Percentiles rank a stretch among this genome's conserved stretches.
phyloP scores from a whole-genome alignment of 2,329 filamentous ascomycete species.

The Celoporthe dispersa region DNA sequence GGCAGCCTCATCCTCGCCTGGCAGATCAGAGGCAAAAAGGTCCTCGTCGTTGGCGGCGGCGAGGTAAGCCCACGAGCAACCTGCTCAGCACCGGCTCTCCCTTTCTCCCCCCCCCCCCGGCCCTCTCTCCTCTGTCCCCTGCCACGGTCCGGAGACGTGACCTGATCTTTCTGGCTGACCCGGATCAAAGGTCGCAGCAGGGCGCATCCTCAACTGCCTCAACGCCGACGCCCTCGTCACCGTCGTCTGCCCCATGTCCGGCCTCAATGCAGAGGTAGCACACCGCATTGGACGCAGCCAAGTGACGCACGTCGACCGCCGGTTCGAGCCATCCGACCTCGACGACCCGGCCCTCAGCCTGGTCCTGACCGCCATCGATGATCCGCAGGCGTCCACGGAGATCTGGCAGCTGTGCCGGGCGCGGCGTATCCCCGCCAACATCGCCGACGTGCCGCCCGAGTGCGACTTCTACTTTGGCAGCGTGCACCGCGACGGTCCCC shows the following conservation, averaged over 20 bases:
- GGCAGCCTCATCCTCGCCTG: conserved; percentile 94
- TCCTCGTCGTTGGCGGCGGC: conserved; percentile 93
- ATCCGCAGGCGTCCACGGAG: conserved; percentile 83
- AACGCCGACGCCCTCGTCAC: conserved; percentile 93
- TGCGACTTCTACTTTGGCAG: conserved; percentile 99
- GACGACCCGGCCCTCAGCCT: conserved; percentile 83
- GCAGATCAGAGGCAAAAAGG: conserved; percentile 87
- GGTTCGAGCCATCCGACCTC: conserved; percentile 86
- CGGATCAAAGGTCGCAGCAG: conserved; percentile 79
- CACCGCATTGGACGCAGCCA: conserved; percentile 77
- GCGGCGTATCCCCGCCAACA: conserved; percentile 84
- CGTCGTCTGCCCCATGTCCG: conserved; percentile 77
- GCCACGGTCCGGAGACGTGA: not conserved
- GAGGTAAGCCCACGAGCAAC: conserved; percentile 65
- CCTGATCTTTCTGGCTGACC: conserved; percentile 4
- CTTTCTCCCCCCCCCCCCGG: too few species aligned
- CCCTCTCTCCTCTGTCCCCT: not conserved
- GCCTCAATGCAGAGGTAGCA: conserved; percentile 87
- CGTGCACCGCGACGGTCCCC: conserved; percentile 89
- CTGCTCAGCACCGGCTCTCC: conserved; percentile 5
- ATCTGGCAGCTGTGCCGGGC: conserved; percentile 96
- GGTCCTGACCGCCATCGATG: conserved; percentile 92
- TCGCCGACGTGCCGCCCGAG: conserved; percentile 93
- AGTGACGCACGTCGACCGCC: conserved; percentile 79
- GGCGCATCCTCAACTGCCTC: conserved; percentile 90